A percentile compares a stretch with the other conserved stretches of the same genome.
These are phyloP conservation scores for Fusarium mundagurra DNA, from an alignment of 2,329 filamentous ascomycete genomes.

Conservation along the genomic window DNA sequence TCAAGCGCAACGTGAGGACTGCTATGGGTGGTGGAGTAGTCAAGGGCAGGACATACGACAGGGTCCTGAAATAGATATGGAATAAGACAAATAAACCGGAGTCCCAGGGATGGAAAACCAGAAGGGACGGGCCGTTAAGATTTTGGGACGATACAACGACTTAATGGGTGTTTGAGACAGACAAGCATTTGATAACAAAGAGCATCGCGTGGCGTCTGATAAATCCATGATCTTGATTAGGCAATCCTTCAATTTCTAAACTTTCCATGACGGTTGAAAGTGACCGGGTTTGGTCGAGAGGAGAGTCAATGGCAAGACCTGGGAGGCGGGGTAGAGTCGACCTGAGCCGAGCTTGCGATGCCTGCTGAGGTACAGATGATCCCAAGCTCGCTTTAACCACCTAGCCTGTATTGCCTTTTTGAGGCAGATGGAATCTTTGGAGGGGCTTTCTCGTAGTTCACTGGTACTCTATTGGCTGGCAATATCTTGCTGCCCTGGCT, in stretches of 20 bases:
- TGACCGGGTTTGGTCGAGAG: slow-evolving; percentile 1
- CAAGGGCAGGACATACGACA: slow-evolving; percentile 78
- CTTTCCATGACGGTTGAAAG: slow-evolving; percentile 7
- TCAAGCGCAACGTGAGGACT: slow-evolving; percentile 88
- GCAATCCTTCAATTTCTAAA: slow-evolving; percentile 14
- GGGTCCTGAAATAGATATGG: slow-evolving; percentile 71
- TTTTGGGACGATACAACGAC: slow-evolving; percentile 14
- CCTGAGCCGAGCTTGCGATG: slow-evolving; percentile 9
- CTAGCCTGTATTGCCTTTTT: neutral
- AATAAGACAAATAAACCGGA: slow-evolving; percentile 1
- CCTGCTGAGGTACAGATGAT: neutral
- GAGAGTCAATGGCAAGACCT: neutral
- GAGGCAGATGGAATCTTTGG: neutral
- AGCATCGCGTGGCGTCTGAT: slow-evolving; percentile 30
- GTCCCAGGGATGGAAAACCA: slow-evolving; percentile 7
- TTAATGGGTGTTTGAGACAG: slow-evolving; percentile 15
- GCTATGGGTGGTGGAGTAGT: slow-evolving; percentile 86
- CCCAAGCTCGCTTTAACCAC: neutral
- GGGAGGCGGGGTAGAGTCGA: neutral
- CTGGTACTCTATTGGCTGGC: neutral
- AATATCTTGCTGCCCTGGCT: neutral
- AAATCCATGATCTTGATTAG: slow-evolving; percentile 27
- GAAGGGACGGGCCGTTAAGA: slow-evolving; percentile 4
- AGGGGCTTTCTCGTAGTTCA: neutral
- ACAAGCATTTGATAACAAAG: slow-evolving; percentile 25